Conservation (phyloP, 345 rosid species). For the Lepidium didymum region DNA sequence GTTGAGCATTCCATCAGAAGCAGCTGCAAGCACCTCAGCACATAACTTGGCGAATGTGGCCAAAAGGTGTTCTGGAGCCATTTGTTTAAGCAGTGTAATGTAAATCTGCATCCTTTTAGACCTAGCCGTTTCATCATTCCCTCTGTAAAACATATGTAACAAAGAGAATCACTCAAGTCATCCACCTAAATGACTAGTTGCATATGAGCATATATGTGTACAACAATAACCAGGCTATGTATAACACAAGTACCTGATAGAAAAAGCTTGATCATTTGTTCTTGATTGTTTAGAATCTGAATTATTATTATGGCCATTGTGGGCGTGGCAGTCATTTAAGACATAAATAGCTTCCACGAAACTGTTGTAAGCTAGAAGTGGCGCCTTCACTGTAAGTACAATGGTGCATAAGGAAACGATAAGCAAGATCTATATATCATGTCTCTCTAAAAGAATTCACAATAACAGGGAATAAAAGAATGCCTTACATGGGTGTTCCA, state of each 20-base stretch:
- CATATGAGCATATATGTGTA: conserved; percentile 3
- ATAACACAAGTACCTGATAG: conserved; percentile 47
- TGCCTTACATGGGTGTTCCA: background rate
- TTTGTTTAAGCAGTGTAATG: conserved; percentile 73
- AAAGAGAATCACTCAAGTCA: conserved; percentile 2
- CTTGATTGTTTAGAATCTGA: conserved; percentile 43
- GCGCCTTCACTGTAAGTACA: conserved; percentile 66
- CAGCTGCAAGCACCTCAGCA: conserved; percentile 90
- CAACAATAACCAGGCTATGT: background rate
- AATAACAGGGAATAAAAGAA: background rate
- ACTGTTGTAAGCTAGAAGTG: conserved; percentile 94
- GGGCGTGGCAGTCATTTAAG: conserved; percentile 70
- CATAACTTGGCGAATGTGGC: conserved; percentile 97
- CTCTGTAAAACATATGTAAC: conserved; percentile 43
- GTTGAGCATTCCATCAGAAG: conserved; percentile 82
- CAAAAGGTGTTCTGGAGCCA: conserved; percentile 93
- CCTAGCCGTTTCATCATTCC: conserved; percentile 62
- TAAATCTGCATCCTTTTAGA: conserved; percentile 86
- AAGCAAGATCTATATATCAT: conserved; percentile 9
- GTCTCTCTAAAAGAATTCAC: background rate
- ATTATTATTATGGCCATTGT: conserved; percentile 38
- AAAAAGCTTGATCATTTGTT: conserved; percentile 51
- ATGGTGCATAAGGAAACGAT: background rate
- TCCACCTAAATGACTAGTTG: background rate
- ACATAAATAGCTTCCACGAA: conserved; percentile 90